Percentiles rank a stretch among this genome's conserved stretches.
phyloP scores from a whole-genome alignment of 129 eudicot genomes.

The Ambrosia trifida region DNA sequence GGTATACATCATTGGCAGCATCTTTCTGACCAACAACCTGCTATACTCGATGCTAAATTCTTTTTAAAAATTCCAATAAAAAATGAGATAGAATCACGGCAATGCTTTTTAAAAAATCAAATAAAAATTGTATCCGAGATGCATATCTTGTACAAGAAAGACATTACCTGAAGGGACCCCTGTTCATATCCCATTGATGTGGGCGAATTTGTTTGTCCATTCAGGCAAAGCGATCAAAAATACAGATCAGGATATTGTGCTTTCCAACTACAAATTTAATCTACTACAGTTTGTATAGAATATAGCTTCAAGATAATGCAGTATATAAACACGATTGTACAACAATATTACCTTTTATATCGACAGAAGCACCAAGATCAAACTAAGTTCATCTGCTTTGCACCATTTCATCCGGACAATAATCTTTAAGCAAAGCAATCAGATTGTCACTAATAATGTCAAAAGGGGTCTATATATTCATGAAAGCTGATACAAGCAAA shows the following conservation, averaged over 20 bases:
- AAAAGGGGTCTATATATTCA: too few relatives aligned
- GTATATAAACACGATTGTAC: too few relatives aligned
- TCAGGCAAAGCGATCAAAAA: neutral
- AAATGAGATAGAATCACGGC: neutral
- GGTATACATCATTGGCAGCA: constrained; percentile 22
- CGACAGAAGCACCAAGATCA: too few relatives aligned
- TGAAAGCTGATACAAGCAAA: too few relatives aligned
- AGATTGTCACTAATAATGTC: too few relatives aligned
- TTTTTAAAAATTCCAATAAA: neutral
- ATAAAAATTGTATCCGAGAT: neutral
- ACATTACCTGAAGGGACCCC: too few relatives aligned
- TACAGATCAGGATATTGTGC: neutral
- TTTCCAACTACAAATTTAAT: neutral
- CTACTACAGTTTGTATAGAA: neutral
- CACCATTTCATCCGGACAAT: too few relatives aligned
- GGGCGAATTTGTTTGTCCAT: neutral
- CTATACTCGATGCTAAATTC: constrained; percentile 24
- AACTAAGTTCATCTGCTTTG: too few relatives aligned
- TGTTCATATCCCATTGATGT: neutral
- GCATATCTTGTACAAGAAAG: too few relatives aligned
- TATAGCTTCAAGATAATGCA: neutral
- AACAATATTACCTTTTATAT: too few relatives aligned
- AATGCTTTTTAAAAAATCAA: neutral
- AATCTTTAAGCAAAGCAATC: too few relatives aligned
- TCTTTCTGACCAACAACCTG: constrained; percentile 35